Conservation (phyloP, 495 filamentous ascomycete species). For the Penicillium malachiteum region DNA sequence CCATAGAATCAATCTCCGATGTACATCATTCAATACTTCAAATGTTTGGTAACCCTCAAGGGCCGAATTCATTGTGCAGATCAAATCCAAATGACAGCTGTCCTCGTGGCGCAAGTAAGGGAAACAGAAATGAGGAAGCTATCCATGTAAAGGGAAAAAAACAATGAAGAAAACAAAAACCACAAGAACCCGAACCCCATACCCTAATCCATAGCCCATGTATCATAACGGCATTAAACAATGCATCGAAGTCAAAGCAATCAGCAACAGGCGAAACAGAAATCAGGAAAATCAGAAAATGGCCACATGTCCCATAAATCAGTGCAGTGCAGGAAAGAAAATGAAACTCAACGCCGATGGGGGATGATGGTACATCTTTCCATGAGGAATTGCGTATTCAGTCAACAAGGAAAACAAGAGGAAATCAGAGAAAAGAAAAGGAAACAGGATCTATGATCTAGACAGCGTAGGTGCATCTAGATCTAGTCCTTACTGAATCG, state of each 20-base stretch:
- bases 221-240: slow-evolving; percentile 35
- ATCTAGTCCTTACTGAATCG: slow-evolving; percentile 67
- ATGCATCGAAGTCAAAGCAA: slow-evolving; percentile 19
- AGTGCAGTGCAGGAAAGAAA: slow-evolving; percentile 6
- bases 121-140: slow-evolving; percentile 1
- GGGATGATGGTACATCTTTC: slow-evolving; percentile 7
- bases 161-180: slow-evolving; percentile 22
- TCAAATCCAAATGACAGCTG: slow-evolving; percentile 1
- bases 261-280: neutral
- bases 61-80: neutral
- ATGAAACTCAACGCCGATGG: slow-evolving; percentile 3
- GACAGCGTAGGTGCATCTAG: neutral
- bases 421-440: slow-evolving; percentile 14
- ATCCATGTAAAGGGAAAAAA: slow-evolving; percentile 25
- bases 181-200: slow-evolving; percentile 19
- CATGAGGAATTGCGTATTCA: slow-evolving; percentile 4
- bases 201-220: slow-evolving; percentile 16
- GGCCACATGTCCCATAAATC: slow-evolving; percentile 2
- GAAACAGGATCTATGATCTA: neutral
- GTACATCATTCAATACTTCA: neutral
- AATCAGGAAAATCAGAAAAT: neutral
- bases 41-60: no score
- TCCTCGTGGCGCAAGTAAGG: neutral
- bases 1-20: neutral
- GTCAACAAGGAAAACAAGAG: slow-evolving; percentile 8